These are phyloP conservation scores for Botryococcus braunii DNA, from an alignment of 163 green algal species.

Conservation along the genomic window DNA sequence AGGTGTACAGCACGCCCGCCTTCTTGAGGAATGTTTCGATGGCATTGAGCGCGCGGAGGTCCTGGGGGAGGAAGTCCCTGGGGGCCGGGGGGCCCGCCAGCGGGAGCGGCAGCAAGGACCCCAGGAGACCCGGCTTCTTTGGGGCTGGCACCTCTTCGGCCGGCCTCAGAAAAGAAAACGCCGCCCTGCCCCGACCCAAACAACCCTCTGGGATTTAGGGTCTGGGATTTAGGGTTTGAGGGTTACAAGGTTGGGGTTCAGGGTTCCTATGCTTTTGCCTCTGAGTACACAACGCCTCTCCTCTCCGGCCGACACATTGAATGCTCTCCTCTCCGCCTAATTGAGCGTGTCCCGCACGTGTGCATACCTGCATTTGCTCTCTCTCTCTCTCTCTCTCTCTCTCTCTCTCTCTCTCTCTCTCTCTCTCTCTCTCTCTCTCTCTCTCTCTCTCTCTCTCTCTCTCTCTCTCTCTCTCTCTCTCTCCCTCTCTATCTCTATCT, in stretches of 20 bases:
- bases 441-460: no score
- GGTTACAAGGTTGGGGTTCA: background rate
- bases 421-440: no score
- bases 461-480: no score
- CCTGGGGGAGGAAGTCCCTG: slow-evolving; percentile 16
- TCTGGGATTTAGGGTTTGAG: no score
- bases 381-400: no score
- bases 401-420: no score
- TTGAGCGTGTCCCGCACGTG: background rate
- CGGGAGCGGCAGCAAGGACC: slow-evolving; percentile 6
- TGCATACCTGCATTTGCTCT: background rate
- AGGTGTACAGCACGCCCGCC: slow-evolving; percentile 29
- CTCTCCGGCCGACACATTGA: background rate
- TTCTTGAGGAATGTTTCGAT: slow-evolving; percentile 20
- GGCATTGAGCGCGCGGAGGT: slow-evolving; percentile 29
- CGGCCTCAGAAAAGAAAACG: slow-evolving; percentile 34
- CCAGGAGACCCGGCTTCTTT: background rate
- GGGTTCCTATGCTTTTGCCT: background rate
- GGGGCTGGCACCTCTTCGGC: slow-evolving; percentile 4
- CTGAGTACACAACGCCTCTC: background rate
- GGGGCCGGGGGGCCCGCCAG: background rate
- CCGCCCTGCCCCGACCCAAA: slow-evolving; percentile 16
- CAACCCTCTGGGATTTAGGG: no score
- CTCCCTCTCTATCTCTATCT: no score
- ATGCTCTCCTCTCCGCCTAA: background rate